Evolutionary conservation across 1,139 yeast species (phyloP).

Genomic region (Geotrichum citri-aurantii): DNA sequence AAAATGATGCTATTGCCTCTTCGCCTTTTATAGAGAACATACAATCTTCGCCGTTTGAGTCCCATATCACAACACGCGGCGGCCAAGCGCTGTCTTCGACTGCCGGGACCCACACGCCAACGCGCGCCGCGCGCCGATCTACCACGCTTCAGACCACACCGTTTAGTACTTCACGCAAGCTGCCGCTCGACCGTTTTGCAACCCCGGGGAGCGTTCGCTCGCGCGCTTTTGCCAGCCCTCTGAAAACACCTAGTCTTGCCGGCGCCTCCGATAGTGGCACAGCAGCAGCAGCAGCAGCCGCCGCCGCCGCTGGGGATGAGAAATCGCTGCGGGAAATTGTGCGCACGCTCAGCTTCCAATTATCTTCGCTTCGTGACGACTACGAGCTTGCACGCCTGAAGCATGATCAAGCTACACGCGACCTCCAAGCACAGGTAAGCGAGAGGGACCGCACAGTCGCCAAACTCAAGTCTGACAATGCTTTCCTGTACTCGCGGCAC

Average conservation of each 20-base stretch:
- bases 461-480: conserved; percentile 38
- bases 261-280: not conserved
- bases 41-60: conserved; percentile 10
- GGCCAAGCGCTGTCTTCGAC: not conserved
- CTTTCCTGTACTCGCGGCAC: conserved; percentile 41
- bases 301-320: not conserved
- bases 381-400: conserved; percentile 33
- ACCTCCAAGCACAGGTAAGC: conserved; percentile 32
- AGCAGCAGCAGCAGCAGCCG: not conserved
- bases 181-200: not conserved
- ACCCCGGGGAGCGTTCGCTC: not conserved
- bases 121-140: not conserved
- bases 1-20: not conserved
- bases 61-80: conserved; percentile 3
- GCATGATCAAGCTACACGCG: conserved; percentile 33
- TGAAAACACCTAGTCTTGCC: not conserved
- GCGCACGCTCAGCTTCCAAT: conserved; percentile 34
- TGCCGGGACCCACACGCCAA: not conserved
- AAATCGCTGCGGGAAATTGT: conserved; percentile 20
- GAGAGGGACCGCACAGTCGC: conserved; percentile 35
- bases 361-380: conserved; percentile 32
- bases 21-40: conserved; percentile 11
- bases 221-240: conserved; percentile 3
- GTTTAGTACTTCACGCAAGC: not conserved
- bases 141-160: conserved; percentile 2